Evolutionary conservation across 1,284 basidiomycete species (phyloP).

Genomic region (Cronartium ribicola): DNA sequence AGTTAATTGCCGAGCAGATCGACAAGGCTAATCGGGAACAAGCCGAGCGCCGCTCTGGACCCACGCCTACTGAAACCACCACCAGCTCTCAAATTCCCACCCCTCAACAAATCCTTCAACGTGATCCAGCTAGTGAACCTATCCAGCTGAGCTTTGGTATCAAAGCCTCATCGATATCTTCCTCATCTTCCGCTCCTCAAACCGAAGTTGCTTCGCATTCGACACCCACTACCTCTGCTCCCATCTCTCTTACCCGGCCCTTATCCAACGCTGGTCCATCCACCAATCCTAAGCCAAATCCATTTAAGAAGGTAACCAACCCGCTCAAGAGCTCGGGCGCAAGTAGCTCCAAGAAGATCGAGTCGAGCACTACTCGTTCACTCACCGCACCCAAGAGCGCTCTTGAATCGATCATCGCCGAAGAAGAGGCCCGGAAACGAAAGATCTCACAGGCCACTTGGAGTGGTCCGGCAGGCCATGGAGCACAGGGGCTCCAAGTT

Average conservation of each 20-base stretch:
- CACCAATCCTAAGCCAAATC: constrained; percentile 4
- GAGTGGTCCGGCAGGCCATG: constrained; percentile 35
- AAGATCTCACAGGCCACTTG: constrained; percentile 26
- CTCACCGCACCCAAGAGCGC: constrained; percentile 21
- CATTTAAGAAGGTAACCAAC: constrained; percentile 25
- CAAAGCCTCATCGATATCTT: background rate
- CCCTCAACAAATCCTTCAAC: constrained; percentile 20
- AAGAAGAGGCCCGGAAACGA: constrained; percentile 34
- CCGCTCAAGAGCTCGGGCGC: constrained; percentile 26
- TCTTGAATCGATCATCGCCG: constrained; percentile 40
- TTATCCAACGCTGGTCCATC: background rate
- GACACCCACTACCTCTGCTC: background rate
- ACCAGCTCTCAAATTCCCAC: background rate
- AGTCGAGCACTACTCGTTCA: background rate
- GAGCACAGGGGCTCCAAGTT: constrained; percentile 28
- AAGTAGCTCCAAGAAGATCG: constrained; percentile 11
- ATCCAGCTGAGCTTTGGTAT: constrained; percentile 23
- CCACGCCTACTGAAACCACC: background rate
- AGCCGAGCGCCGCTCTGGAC: constrained; percentile 51
- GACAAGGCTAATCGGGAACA: constrained; percentile 63
- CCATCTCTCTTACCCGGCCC: background rate
- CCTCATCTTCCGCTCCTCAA: background rate
- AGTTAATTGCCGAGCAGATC: constrained; percentile 88
- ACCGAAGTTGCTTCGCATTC: background rate
- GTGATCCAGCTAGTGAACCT: constrained; percentile 22